These are phyloP conservation scores for Fusarium cicatricum DNA, from an alignment of 2,329 filamentous ascomycete species.

Conservation along the genomic window DNA sequence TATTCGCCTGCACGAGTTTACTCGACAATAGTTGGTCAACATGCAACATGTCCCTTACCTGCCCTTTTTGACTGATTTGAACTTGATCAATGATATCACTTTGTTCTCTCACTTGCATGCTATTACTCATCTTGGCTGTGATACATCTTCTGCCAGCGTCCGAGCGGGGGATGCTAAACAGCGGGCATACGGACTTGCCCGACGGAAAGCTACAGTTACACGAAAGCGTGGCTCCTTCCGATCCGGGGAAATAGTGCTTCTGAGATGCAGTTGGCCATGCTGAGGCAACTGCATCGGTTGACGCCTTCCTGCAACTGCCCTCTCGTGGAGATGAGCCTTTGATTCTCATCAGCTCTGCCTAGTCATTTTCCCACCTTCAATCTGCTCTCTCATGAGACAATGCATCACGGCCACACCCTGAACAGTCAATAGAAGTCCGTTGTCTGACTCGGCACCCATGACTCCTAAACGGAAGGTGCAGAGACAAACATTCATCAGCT, in stretches of 20 bases:
- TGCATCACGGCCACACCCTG: too few relatives aligned
- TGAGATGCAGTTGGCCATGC: constrained; percentile 26
- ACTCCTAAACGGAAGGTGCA: too few relatives aligned
- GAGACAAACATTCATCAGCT: too few relatives aligned
- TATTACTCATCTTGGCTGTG: too few relatives aligned
- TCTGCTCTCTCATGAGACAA: too few relatives aligned
- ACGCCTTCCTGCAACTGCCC: constrained; percentile 8
- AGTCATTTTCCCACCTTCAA: too few relatives aligned
- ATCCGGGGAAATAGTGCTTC: constrained; percentile 1
- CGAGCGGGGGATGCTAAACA: not conserved
- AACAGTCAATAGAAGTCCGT: too few relatives aligned
- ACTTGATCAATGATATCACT: not conserved
- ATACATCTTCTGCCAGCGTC: not conserved
- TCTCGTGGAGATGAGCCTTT: too few relatives aligned
- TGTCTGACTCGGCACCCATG: too few relatives aligned
- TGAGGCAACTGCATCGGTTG: constrained; percentile 3
- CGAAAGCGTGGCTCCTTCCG: constrained; percentile 11
- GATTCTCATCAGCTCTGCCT: too few relatives aligned
- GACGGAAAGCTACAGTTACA: constrained; percentile 29
- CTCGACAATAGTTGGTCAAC: not conserved
- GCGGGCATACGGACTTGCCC: not conserved
- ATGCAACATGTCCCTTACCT: not conserved
- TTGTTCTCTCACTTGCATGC: not conserved
- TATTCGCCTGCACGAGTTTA: too few relatives aligned
- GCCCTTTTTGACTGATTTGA: not conserved